Percentiles rank a stretch among this genome's conserved stretches.
phyloP scores from a whole-genome alignment of 2,329 filamentous ascomycete species.

The Thelonectria discophora region DNA sequence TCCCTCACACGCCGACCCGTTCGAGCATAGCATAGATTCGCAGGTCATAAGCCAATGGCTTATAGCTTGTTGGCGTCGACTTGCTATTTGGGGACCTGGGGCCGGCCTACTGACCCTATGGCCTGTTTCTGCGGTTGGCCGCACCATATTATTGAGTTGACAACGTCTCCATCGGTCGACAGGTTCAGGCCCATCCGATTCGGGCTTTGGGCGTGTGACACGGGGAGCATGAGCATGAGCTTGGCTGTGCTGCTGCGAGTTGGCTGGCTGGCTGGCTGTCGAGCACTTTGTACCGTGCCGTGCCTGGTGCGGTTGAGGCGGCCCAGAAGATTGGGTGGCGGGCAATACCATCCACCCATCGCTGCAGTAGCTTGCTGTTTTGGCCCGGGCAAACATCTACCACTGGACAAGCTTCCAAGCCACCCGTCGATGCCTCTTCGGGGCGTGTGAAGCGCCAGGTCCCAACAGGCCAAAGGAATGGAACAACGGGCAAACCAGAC shows the following conservation, averaged over 20 bases:
- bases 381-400: conserved; percentile 6
- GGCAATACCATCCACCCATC: conserved; percentile 12
- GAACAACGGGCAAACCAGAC: conserved; percentile 11
- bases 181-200: conserved; percentile 4
- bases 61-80: conserved; percentile 5
- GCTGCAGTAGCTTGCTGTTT: not conserved
- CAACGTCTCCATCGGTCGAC: conserved; percentile 18
- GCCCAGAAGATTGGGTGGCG: conserved; percentile 9
- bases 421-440: not conserved
- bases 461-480: no score
- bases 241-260: conserved; percentile 3
- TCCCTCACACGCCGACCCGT: no score
- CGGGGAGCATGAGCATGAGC: conserved; percentile 14
- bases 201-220: conserved; percentile 17
- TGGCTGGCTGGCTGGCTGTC: conserved; percentile 6
- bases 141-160: conserved; percentile 18
- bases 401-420: not conserved
- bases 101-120: conserved; percentile 12
- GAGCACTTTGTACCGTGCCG: not conserved
- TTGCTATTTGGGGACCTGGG: conserved; percentile 19
- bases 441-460: not conserved
- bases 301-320: conserved; percentile 15
- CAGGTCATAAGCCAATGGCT: conserved; percentile 1
- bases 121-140: conserved; percentile 9
- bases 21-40: conserved; percentile 8